These are phyloP conservation scores for Plantago ovata DNA, from an alignment of 257 asterid species.

Conservation along the genomic window DNA sequence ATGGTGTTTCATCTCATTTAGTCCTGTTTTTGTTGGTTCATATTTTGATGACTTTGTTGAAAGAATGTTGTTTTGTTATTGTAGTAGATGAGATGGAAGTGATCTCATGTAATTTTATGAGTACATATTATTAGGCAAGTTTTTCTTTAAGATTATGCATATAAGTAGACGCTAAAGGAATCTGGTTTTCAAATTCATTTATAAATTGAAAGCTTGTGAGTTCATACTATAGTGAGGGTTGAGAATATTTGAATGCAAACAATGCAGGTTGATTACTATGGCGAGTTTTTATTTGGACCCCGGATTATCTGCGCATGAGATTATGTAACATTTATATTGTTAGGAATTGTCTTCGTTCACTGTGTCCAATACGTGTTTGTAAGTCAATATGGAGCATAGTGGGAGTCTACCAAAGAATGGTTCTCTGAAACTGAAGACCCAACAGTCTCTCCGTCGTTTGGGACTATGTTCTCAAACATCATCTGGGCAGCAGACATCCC, in stretches of 20 bases:
- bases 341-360: slow-evolving; percentile 15
- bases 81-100: background rate
- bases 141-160: background rate
- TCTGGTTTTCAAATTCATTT: background rate
- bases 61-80: background rate
- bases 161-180: background rate
- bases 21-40: background rate
- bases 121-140: background rate
- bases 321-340: slow-evolving; percentile 14
- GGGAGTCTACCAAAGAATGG: slow-evolving; percentile 62
- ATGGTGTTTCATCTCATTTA: too few relatives aligned
- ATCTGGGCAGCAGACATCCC: slow-evolving; percentile 82
- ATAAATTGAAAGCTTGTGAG: background rate
- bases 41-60: background rate
- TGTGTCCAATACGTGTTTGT: slow-evolving; percentile 6
- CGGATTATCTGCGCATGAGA: slow-evolving; percentile 15
- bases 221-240: background rate
- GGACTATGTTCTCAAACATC: slow-evolving; percentile 84
- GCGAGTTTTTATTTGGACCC: slow-evolving; percentile 13
- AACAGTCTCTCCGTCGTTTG: slow-evolving; percentile 84
- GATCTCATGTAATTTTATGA: background rate
- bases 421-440: slow-evolving; percentile 69
- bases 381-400: slow-evolving; percentile 65
- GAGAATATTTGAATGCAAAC: background rate
- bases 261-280: slow-evolving; percentile 29